A percentile compares a stretch with the other conserved stretches of the same genome.
These are phyloP conservation scores for Delitschia confertaspora DNA, from an alignment of 495 filamentous ascomycete genomes.

Conservation along the genomic window DNA sequence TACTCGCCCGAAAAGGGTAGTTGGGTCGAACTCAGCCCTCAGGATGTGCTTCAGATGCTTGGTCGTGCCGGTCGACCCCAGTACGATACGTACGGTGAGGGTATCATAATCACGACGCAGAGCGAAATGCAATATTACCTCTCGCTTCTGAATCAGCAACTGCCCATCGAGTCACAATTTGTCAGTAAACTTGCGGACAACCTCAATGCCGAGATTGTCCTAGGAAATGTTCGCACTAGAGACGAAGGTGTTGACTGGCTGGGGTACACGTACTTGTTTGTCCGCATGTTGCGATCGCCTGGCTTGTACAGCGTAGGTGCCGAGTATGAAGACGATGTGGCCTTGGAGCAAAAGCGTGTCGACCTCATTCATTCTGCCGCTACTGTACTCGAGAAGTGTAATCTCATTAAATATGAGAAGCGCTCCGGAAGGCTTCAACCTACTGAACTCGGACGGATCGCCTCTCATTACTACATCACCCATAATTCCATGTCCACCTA, in stretches of 20 bases:
- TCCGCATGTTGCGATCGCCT: slow-evolving; percentile 93
- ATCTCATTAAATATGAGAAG: slow-evolving; percentile 90
- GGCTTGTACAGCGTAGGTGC: slow-evolving; percentile 92
- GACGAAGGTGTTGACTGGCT: slow-evolving; percentile 98
- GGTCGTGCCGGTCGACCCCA: slow-evolving; percentile 93
- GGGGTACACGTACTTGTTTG: slow-evolving; percentile 95
- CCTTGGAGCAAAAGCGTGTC: slow-evolving; percentile 90
- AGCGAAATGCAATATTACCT: slow-evolving; percentile 93
- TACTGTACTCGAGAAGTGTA: slow-evolving; percentile 73
- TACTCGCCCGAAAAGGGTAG: slow-evolving; percentile 98
- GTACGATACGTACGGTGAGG: slow-evolving; percentile 95
- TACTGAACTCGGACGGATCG: slow-evolving; percentile 89
- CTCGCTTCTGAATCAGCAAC: slow-evolving; percentile 89
- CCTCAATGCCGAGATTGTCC: slow-evolving; percentile 91
- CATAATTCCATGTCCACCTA: slow-evolving; percentile 94
- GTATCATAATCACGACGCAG: slow-evolving; percentile 96
- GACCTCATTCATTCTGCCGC: slow-evolving; percentile 95
- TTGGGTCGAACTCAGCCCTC: slow-evolving; percentile 96
- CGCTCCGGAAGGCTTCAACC: slow-evolving; percentile 80
- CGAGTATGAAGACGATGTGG: slow-evolving; percentile 87
- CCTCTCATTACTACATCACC: slow-evolving; percentile 97
- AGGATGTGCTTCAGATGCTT: slow-evolving; percentile 98
- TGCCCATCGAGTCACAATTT: slow-evolving; percentile 96
- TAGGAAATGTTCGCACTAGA: slow-evolving; percentile 85
- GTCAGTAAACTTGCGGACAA: slow-evolving; percentile 91